These are phyloP conservation scores for Corymbia calophylla DNA, from an alignment of 441 rosid genomes.

Conservation along the genomic window DNA sequence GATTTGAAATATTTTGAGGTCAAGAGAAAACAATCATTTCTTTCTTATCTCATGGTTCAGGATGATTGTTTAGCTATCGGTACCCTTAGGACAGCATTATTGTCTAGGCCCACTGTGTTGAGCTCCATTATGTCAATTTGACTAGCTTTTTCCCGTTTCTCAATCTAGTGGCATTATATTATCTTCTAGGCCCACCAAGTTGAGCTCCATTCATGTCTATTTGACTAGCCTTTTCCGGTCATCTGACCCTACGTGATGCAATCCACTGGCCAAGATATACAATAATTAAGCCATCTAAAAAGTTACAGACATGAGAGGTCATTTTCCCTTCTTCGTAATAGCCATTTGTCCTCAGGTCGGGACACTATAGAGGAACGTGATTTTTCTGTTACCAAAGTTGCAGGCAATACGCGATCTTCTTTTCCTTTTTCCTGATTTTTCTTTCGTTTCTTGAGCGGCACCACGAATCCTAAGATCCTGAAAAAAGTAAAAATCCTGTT, in stretches of 20 bases:
- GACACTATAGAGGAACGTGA: not conserved
- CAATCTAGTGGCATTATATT: not conserved
- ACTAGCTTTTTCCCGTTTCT: not conserved
- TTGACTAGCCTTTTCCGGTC: not conserved
- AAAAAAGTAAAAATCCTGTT: not conserved
- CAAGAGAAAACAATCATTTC: not conserved
- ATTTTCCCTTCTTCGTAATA: not conserved
- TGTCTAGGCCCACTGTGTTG: not conserved
- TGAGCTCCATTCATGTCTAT: not conserved
- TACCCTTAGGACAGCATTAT: not conserved
- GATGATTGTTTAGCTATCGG: not conserved
- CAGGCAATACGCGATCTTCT: not conserved
- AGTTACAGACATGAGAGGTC: not conserved
- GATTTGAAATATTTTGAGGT: not conserved
- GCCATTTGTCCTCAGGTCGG: not conserved
- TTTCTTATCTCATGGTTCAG: not conserved
- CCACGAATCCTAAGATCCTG: not conserved
- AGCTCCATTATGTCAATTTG: not conserved
- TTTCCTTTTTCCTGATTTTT: not conserved
- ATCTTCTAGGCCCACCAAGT: not conserved
- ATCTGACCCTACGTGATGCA: not conserved
- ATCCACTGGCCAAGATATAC: not conserved
- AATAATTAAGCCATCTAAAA: not conserved
- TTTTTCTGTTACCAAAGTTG: not conserved
- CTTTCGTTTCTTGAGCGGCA: not conserved